Percentiles rank a stretch among this genome's conserved stretches.
Conservation (phyloP, 2,329 filamentous ascomycete genomes). For the Fusarium subtropicale region DNA sequence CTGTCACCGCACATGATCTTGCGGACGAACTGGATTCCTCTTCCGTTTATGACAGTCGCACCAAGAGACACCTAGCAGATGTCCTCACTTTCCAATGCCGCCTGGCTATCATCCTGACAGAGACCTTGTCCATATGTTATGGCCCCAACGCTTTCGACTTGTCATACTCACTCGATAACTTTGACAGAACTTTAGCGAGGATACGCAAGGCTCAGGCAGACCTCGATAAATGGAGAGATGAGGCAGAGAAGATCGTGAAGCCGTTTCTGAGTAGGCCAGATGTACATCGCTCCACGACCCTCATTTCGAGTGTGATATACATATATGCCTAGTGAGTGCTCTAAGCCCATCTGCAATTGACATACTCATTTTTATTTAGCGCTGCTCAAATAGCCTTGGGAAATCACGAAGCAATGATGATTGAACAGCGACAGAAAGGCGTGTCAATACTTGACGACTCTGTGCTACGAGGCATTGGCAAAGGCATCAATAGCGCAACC, state of each 20-base stretch:
- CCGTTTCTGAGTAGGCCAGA: background rate
- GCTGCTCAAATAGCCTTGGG: constrained; percentile 32
- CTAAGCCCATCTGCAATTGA: accelerated
- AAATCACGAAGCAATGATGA: constrained; percentile 24
- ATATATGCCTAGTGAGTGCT: constrained; percentile 30
- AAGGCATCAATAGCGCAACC: constrained; percentile 7
- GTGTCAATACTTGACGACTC: constrained; percentile 18
- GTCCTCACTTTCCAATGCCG: constrained; percentile 11
- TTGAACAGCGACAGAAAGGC: constrained; percentile 32
- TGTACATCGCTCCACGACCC: constrained; percentile 9
- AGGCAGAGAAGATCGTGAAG: constrained; percentile 1
- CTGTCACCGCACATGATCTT: background rate
- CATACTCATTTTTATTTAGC: background rate
- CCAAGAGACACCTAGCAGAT: constrained; percentile 1
- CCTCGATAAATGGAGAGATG: background rate
- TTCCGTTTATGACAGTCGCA: background rate
- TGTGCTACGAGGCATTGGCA: constrained; percentile 15
- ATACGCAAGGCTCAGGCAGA: background rate
- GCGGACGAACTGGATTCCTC: background rate
- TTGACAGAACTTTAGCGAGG: background rate
- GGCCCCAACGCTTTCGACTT: constrained; percentile 13
- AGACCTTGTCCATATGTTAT: constrained; percentile 14
- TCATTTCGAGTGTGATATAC: constrained; percentile 28
- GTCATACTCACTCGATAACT: constrained; percentile 8
- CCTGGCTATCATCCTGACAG: constrained; percentile 9